A percentile compares a stretch with the other conserved stretches of the same genome.
phyloP scores from a whole-genome alignment of 768 basidiomycete species.

The Cantharellus anzutake region DNA sequence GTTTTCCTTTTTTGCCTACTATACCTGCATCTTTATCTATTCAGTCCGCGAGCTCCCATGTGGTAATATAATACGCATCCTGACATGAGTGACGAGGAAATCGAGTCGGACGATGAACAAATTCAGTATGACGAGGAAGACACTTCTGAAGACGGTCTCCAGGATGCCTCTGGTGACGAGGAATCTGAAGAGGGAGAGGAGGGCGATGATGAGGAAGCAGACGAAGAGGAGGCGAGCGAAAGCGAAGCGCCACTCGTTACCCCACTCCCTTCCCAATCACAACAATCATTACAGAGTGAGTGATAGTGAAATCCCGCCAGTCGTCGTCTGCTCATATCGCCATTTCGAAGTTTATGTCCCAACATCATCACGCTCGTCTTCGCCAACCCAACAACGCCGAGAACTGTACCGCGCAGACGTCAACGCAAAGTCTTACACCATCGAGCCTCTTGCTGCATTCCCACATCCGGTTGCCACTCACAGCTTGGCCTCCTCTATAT shows the following conservation, averaged over 20 bases:
- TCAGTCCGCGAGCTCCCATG: no score
- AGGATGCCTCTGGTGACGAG: slow-evolving; percentile 12
- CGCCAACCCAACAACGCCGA: slow-evolving; percentile 16
- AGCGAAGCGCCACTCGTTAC: slow-evolving; percentile 9
- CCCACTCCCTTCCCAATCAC: slow-evolving; percentile 4
- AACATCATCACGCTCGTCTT: slow-evolving; percentile 2
- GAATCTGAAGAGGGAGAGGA: slow-evolving; percentile 12
- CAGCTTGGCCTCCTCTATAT: slow-evolving; percentile 66
- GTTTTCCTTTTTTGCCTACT: neutral
- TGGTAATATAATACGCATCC: neutral
- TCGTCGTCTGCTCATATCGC: neutral
- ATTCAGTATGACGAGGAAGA: slow-evolving; percentile 4
- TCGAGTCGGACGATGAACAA: slow-evolving; percentile 7
- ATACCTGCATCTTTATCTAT: neutral
- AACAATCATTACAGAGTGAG: neutral
- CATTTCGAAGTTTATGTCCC: neutral
- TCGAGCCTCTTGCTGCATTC: slow-evolving; percentile 83
- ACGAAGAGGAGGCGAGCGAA: slow-evolving; percentile 9
- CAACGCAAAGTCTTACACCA: slow-evolving; percentile 42
- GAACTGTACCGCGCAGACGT: slow-evolving; percentile 13
- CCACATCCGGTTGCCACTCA: slow-evolving; percentile 80
- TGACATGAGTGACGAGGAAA: slow-evolving; percentile 8
- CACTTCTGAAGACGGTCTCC: slow-evolving; percentile 4
- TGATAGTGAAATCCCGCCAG: neutral
- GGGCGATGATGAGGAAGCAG: slow-evolving; percentile 9